phyloP scores from a whole-genome alignment of 148 eudicot species.

The Rhododendron griersonianum region DNA sequence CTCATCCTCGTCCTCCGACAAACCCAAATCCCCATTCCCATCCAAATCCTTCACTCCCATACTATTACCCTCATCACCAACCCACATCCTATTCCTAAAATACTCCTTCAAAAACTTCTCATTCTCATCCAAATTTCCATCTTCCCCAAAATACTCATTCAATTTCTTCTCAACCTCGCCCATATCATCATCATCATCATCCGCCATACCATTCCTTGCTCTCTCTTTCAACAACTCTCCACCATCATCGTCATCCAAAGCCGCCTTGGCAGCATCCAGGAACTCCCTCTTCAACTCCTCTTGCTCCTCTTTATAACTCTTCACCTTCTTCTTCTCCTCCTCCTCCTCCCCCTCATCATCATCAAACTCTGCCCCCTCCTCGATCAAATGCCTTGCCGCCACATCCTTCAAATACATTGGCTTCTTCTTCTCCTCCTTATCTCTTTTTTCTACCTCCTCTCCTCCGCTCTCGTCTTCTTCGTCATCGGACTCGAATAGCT shows the following conservation, averaged over 20 bases:
- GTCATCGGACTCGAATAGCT: slow-evolving; percentile 47
- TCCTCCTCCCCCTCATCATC: slow-evolving; percentile 10
- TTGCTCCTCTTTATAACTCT: slow-evolving; percentile 59
- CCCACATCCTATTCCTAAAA: slow-evolving; percentile 72
- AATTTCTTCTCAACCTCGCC: slow-evolving; percentile 51
- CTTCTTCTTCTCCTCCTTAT: slow-evolving; percentile 46
- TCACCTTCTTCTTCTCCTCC: slow-evolving; percentile 20
- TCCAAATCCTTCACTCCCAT: slow-evolving; percentile 15
- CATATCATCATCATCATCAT: slow-evolving; percentile 27
- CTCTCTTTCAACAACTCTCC: slow-evolving; percentile 53
- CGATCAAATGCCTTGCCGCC: slow-evolving; percentile 62
- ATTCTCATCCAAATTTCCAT: slow-evolving; percentile 63
- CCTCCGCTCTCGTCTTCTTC: not conserved
- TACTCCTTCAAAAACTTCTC: slow-evolving; percentile 66
- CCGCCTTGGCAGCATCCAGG: slow-evolving; percentile 36
- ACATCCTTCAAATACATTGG: slow-evolving; percentile 83
- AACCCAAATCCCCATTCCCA: slow-evolving; percentile 33
- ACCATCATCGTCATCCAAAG: slow-evolving; percentile 31
- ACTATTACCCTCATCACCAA: slow-evolving; percentile 29
- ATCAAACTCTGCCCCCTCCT: slow-evolving; percentile 57
- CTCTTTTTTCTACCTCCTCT: not conserved
- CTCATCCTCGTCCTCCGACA: slow-evolving; percentile 75
- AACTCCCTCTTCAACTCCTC: slow-evolving; percentile 54
- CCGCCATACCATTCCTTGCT: slow-evolving; percentile 20
- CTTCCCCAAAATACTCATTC: slow-evolving; percentile 69